Base-by-base conservation (phyloP, 768 basidiomycete genomes). In the Podaxis pistillaris region DNA sequence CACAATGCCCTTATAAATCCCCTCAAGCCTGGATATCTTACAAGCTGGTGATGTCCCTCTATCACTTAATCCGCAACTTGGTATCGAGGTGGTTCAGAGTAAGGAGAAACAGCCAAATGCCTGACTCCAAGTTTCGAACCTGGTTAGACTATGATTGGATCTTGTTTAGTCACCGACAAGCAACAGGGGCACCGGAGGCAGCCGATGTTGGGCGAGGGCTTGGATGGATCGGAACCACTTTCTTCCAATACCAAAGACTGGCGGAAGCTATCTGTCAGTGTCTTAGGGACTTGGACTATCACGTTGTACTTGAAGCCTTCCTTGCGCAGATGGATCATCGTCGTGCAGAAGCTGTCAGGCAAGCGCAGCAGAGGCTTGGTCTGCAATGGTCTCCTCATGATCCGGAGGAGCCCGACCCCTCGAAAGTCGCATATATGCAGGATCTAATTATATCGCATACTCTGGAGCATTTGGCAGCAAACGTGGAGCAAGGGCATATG, bases 1-100 rank as follows among this genome's bases (percentile, higher is more conserved):
- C 54, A 4, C 54, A 56, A 38, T 56, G 54, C 19, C 54, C 54
- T 12, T 56, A 40, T 17, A 56, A 56, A 22, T 56, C 54, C 9
- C 54, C 54, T n/a, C 54, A 56, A 26, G 12, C 54, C 1, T 56
- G 30, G 30, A 36, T 56, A 37, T 33, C 53, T 44, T 47, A 63
- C 28, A 40, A 52, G 5, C 6, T 8, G 8, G 22, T 15, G 24
- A 44, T n/a, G 13, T 44, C 33, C 56, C 57, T 17, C 7, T 33
- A 8, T 33, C 30, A 8, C 9, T 9, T 33, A 33, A 33, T 33
- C 30, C 28, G 1, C 57, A 38, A n/a, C n/a, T 22, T 56, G 7
- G 33, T 63, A n/a, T 36, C 33, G 7, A 7, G 22, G 4, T 24
- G 15, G 12, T n/a, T 7, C 17, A 4, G 30, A 33, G 8, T 9